These are phyloP conservation scores for Leptographium galeiforme DNA, from an alignment of 2,329 filamentous ascomycete genomes.

Conservation along the genomic window DNA sequence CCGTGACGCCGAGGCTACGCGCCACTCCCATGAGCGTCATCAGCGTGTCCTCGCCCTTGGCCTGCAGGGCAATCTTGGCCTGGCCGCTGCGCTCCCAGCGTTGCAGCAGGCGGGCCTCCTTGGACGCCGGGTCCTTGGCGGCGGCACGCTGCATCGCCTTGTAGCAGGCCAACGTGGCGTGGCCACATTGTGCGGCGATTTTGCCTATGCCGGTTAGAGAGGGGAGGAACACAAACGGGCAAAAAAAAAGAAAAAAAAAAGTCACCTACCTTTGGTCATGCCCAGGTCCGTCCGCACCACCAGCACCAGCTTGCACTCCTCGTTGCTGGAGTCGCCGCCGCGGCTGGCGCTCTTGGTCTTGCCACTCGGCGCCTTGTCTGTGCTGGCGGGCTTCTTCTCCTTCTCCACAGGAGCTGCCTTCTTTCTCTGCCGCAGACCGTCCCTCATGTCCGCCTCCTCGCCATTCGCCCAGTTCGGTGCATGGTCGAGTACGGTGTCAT, in stretches of 20 bases:
- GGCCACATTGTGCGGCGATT: conserved; percentile 88
- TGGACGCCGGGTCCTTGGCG: conserved; percentile 33
- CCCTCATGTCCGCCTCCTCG: conserved; percentile 41
- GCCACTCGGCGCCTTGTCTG: conserved; percentile 4
- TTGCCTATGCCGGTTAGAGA: conserved; percentile 49
- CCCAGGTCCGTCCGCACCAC: conserved; percentile 88
- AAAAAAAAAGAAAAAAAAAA: background rate
- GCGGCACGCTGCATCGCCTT: conserved; percentile 55
- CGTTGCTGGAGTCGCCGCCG: conserved; percentile 27
- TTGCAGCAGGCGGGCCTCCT: conserved; percentile 51
- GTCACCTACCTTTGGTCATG: conserved; percentile 77
- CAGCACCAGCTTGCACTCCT: conserved; percentile 90
- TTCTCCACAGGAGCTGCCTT: conserved; percentile 13
- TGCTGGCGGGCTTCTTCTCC: conserved; percentile 31
- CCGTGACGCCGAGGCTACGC: conserved; percentile 69
- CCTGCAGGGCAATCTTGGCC: conserved; percentile 85
- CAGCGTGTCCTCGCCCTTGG: conserved; percentile 75
- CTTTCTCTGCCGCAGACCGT: conserved; percentile 32
- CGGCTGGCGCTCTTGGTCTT: conserved; percentile 31
- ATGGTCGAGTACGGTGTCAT: conserved; percentile 47
- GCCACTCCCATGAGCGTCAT: conserved; percentile 63
- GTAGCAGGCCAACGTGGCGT: conserved; percentile 97
- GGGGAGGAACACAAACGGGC: background rate
- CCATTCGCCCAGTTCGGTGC: conserved; percentile 55
- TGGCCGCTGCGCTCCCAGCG: conserved; percentile 82